Evolutionary conservation across 148 eudicot genomes (phyloP).

Genomic region (Silene latifolia): DNA sequence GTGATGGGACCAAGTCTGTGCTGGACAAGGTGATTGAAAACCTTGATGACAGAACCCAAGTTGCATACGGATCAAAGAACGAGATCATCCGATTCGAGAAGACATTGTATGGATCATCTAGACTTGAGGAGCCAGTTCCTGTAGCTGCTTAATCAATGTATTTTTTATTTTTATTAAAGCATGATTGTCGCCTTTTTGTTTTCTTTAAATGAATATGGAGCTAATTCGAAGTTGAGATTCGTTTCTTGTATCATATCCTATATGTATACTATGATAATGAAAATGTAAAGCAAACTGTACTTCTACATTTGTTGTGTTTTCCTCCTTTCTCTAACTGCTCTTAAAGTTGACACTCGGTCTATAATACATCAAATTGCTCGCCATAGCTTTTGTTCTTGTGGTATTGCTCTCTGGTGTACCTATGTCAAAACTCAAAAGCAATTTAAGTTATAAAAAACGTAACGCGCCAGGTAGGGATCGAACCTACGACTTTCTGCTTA

Average conservation of each 20-base stretch:
- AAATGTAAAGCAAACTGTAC: constrained; percentile 3
- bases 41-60: constrained; percentile 95
- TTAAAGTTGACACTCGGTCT: too few relatives aligned
- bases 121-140: constrained; percentile 78
- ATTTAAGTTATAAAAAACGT: not conserved
- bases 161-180: not conserved
- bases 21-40: constrained; percentile 62
- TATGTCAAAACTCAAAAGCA: not conserved
- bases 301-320: not conserved
- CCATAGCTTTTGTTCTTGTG: too few relatives aligned
- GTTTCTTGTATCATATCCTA: constrained; percentile 6
- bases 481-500: constrained; percentile 48
- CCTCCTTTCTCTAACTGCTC: too few relatives aligned
- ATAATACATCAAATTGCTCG: too few relatives aligned
- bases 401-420: too few relatives aligned
- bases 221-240: not conserved
- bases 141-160: constrained; percentile 58
- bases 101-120: constrained; percentile 82
- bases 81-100: constrained; percentile 94
- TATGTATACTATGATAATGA: constrained; percentile 1
- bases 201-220: not conserved
- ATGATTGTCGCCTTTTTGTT: not conserved
- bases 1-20: constrained; percentile 89
- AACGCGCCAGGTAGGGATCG: constrained; percentile 50
- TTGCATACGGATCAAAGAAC: constrained; percentile 91